These are phyloP conservation scores for Aspergillus ustus DNA, from an alignment of 2,329 filamentous ascomycete species.

Conservation along the genomic window DNA sequence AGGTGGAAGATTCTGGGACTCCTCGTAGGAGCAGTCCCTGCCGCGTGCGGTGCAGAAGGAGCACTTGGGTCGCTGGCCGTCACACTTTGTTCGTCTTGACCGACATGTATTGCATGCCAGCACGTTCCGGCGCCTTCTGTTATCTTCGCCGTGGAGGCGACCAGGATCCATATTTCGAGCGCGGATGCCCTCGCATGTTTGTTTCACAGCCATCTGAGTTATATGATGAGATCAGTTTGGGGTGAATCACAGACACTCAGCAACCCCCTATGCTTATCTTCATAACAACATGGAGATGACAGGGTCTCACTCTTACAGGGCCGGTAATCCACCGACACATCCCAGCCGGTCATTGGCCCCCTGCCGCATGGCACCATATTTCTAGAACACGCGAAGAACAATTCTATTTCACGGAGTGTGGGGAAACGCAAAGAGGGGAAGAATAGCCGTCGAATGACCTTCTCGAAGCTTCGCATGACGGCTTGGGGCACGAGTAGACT, in stretches of 20 bases:
- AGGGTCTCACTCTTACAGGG: no score
- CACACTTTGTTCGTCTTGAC: constrained; percentile 18
- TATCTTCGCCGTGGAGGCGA: background rate
- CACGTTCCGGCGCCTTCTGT: constrained; percentile 5
- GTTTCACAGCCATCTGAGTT: no score
- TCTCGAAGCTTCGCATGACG: background rate
- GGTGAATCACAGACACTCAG: no score
- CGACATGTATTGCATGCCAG: constrained; percentile 13
- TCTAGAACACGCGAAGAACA: constrained; percentile 14
- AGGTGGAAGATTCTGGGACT: background rate
- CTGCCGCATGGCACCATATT: background rate
- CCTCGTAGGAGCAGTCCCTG: constrained; percentile 15
- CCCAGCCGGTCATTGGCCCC: no score
- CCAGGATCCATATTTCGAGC: background rate
- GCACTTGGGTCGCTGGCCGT: constrained; percentile 15
- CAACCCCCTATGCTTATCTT: no score
- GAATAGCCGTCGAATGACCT: background rate
- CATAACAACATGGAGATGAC: no score
- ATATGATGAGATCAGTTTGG: no score
- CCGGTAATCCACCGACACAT: no score
- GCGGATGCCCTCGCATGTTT: no score
- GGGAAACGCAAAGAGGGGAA: background rate
- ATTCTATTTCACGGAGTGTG: background rate
- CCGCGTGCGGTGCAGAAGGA: constrained; percentile 12
- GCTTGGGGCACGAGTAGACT: background rate